Evolutionary conservation across 129 eudicot genomes (phyloP).

Genomic region (Sambucus nigra): DNA sequence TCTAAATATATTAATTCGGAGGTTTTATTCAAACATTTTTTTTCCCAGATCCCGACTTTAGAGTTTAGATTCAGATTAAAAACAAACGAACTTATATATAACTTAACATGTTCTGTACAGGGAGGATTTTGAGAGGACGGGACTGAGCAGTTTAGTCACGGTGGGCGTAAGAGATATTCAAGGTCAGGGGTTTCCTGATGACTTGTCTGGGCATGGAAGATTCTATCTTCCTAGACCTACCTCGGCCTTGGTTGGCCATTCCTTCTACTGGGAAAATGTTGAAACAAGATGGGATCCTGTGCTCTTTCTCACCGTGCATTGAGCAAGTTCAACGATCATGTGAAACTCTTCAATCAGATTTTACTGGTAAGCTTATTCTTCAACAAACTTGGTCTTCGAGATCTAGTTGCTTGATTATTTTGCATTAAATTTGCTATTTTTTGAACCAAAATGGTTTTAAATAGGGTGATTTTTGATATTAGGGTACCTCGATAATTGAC

Average conservation of each 20-base stretch:
- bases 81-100: too few relatives aligned
- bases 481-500: too few relatives aligned
- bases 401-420: neutral
- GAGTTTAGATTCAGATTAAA: too few relatives aligned
- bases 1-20: too few relatives aligned
- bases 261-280: constrained; percentile 84
- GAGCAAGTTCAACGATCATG: constrained; percentile 96
- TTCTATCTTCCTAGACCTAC: constrained; percentile 83
- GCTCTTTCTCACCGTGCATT: constrained; percentile 98
- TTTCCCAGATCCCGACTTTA: too few relatives aligned
- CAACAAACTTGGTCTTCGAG: neutral
- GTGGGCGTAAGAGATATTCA: constrained; percentile 95
- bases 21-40: too few relatives aligned
- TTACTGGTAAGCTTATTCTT: constrained; percentile 45
- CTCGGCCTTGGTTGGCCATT: constrained; percentile 94
- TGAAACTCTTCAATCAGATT: constrained; percentile 55
- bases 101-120: constrained; percentile 18
- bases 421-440: neutral
- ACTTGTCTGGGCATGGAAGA: constrained; percentile 58
- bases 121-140: constrained; percentile 76
- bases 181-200: constrained; percentile 85
- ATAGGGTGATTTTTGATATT: neutral
- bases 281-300: constrained; percentile 75
- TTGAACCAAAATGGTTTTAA: neutral
- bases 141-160: constrained; percentile 59